A percentile compares a stretch with the other conserved stretches of the same genome.
Conservation (phyloP, 2,329 filamentous ascomycete genomes). For the Penicillium crustosum region DNA sequence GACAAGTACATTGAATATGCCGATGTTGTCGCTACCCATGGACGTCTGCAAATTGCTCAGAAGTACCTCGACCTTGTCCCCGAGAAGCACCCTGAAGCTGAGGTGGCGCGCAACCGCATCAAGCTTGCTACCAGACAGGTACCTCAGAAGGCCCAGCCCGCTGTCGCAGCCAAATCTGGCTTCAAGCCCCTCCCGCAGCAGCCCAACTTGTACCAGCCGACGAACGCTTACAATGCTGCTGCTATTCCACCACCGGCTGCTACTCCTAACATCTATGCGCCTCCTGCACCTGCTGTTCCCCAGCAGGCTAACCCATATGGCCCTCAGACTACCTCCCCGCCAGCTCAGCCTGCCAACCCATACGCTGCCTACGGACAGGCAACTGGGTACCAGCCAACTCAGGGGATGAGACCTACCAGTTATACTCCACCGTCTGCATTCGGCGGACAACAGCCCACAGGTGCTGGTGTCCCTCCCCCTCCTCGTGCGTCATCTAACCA, state of each 20-base stretch:
- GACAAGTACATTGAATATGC: conserved; percentile 97
- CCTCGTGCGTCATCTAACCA: conserved; percentile 66
- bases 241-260: conserved; percentile 20
- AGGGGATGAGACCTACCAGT: conserved; percentile 34
- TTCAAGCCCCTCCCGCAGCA: conserved; percentile 45
- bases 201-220: conserved; percentile 40
- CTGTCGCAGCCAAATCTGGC: conserved; percentile 42
- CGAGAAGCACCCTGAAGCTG: conserved; percentile 77
- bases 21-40: conserved; percentile 87
- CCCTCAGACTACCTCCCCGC: conserved; percentile 36
- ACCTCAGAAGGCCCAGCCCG: conserved; percentile 45
- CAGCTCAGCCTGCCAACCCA: conserved; percentile 24
- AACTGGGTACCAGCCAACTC: conserved; percentile 60
- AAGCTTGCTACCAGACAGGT: conserved; percentile 75
- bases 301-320: conserved; percentile 52
- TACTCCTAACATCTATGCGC: conserved; percentile 41
- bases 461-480: conserved; percentile 55
- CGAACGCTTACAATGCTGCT: conserved; percentile 33
- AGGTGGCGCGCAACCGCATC: conserved; percentile 81
- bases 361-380: conserved; percentile 40
- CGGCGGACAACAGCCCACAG: conserved; percentile 48
- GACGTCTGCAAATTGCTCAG: conserved; percentile 80
- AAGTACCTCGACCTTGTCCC: conserved; percentile 90
- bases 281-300: conserved; percentile 34
- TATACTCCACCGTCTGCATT: conserved; percentile 46